These are phyloP conservation scores for Lentinus brumalis DNA, from an alignment of 768 basidiomycete genomes.

Conservation along the genomic window DNA sequence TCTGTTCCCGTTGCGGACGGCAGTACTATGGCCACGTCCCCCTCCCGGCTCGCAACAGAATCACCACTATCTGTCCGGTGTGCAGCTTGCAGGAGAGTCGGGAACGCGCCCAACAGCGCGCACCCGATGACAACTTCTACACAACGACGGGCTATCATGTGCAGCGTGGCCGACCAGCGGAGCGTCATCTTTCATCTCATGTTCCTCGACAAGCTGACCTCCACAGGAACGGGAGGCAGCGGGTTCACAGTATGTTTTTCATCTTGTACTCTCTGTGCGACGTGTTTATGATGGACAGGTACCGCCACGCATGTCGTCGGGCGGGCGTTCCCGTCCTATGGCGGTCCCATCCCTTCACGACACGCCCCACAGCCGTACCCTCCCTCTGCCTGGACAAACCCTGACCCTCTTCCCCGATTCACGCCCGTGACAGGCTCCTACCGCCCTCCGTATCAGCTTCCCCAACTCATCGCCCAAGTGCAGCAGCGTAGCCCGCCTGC, in stretches of 20 bases:
- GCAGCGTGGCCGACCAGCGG: background rate
- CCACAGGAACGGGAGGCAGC: background rate
- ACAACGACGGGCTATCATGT: background rate
- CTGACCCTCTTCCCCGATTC: background rate
- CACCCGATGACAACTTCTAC: background rate
- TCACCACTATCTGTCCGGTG: background rate
- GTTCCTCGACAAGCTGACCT: background rate
- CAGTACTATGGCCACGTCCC: background rate
- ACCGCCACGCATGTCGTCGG: background rate
- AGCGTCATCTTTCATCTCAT: background rate
- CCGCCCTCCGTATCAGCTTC: background rate
- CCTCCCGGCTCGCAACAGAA: background rate
- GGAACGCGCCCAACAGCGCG: background rate
- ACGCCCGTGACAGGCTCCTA: background rate
- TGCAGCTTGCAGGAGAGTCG: background rate
- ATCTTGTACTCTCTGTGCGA: background rate
- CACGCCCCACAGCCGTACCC: background rate
- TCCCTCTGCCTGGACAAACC: background rate
- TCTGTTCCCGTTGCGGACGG: background rate
- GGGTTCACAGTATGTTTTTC: background rate
- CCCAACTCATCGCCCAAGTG: slow-evolving; percentile 1
- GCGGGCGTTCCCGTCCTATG: background rate
- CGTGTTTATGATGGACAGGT: background rate
- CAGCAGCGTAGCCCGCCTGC: background rate
- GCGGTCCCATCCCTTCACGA: background rate